Evolutionary conservation across 371 early-diverging fungal species (phyloP), one percentile per base, ranked within the genome.

Genomic region (Apophysomyces elegans): DNA sequence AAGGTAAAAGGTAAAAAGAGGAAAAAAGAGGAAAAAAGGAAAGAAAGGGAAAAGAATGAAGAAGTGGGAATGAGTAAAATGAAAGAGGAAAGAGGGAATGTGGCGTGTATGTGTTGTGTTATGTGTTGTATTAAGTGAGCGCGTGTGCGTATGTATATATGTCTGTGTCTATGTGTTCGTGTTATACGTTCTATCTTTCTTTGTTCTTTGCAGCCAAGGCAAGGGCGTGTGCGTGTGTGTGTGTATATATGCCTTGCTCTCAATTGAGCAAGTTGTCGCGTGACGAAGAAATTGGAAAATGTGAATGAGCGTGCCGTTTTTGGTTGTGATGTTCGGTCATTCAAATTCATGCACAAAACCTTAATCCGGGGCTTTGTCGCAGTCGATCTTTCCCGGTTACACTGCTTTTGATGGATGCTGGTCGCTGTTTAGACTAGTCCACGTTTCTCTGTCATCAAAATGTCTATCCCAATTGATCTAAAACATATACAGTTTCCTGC

Each of bases 191-290:
- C 4, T 41, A 8, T 41, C 41, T 41, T 8, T 41, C 11, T 41
- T 41, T 41, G 41, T 13, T 41, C 11, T 41, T 8, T 43, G 37
- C 18, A 59, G 32, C 32, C 32, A 26, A 58, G 43, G 62, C 13
- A 35, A 37, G 64, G 7, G 21, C 21, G 21, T 50, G 54, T 21
- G 54, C 32, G 54, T 50, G 54, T 21, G 41, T 50, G 21, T 18
- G n/a, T 47, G n/a, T 46, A 5, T 41, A 18, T 47, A 26, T 21
- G 54, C 21, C 21, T 21, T 21, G 54, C 18, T 11, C 46, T 47
- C 35, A 62, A 62, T 50, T 36, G 39, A 62, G 50, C 32, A n/a
- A 62, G 37, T 37, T 12, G 43, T 59, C 37, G 43, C 54, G 54
- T 50, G 54, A 50, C 54, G 21, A 32, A 50, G 21, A 50, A 50